A percentile compares a stretch with the other conserved stretches of the same genome.
phyloP scores from a whole-genome alignment of 192 early-diverging fungal species.

The Podila horticola region DNA sequence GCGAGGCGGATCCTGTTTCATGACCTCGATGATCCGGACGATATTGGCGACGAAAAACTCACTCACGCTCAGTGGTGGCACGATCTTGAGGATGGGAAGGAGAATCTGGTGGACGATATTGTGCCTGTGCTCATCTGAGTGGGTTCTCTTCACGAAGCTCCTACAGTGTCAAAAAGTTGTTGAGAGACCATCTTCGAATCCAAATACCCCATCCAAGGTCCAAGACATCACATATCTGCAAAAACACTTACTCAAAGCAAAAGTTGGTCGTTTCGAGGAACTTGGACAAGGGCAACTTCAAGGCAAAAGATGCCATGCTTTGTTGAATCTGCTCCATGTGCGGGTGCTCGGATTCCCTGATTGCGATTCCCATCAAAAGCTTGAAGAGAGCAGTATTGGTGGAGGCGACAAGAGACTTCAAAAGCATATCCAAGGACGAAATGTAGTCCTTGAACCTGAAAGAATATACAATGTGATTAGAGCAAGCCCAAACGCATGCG shows the following conservation, averaged over 20 bases:
- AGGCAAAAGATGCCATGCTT: constrained; percentile 41
- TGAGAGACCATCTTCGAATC: no score
- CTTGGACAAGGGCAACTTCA: constrained; percentile 43
- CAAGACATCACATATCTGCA: no score
- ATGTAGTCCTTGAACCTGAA: constrained; percentile 64
- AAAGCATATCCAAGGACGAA: constrained; percentile 60
- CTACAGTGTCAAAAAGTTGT: constrained; percentile 5
- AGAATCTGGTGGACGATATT: constrained; percentile 64
- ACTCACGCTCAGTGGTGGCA: constrained; percentile 51
- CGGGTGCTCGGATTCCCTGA: constrained; percentile 62
- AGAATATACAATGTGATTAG: background rate
- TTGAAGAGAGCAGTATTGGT: constrained; percentile 58
- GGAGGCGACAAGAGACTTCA: constrained; percentile 57
- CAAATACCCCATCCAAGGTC: no score
- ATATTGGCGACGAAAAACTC: constrained; percentile 65
- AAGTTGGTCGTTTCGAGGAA: constrained; percentile 49
- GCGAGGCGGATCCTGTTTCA: constrained; percentile 43
- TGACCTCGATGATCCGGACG: constrained; percentile 57
- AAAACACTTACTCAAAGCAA: constrained; percentile 56
- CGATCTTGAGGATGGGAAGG: constrained; percentile 56
- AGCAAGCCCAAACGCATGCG: background rate
- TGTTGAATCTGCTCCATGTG: constrained; percentile 53
- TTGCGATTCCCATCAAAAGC: constrained; percentile 60
- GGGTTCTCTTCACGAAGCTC: constrained; percentile 31
- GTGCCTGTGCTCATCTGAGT: constrained; percentile 48